Percentiles rank a stretch among this genome's conserved stretches.
Conservation (phyloP, 75 land plant genomes). For the Adiantum capillusveneris region DNA sequence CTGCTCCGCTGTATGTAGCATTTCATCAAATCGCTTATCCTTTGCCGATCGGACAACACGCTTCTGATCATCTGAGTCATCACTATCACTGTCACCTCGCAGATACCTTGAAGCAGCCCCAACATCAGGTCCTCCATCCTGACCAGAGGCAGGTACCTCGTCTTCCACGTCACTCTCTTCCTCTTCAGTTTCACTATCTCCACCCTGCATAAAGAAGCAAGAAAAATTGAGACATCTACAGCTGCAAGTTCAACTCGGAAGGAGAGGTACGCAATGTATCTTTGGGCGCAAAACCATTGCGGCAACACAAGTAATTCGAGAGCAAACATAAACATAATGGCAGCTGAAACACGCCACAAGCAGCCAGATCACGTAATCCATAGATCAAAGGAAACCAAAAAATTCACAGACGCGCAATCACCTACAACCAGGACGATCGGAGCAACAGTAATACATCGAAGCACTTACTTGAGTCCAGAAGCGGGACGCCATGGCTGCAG, state of each 20-base stretch:
- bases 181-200: conserved; percentile 34
- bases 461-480: conserved; percentile 26
- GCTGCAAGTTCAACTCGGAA: too few species aligned
- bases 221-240: background rate
- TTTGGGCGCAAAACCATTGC: background rate
- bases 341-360: too few species aligned
- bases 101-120: conserved; percentile 29
- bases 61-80: conserved; percentile 63
- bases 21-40: conserved; percentile 72
- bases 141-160: conserved; percentile 15
- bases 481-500: conserved; percentile 21
- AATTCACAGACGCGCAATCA: background rate
- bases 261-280: too few species aligned
- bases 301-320: too few species aligned
- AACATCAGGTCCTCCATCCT: conserved; percentile 10
- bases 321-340: too few species aligned
- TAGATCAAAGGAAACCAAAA: too few species aligned
- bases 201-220: conserved; percentile 14
- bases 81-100: conserved; percentile 38
- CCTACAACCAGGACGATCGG: background rate
- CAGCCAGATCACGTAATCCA: too few species aligned
- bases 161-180: conserved; percentile 14
- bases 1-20: conserved; percentile 71
- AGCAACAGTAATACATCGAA: too few species aligned
- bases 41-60: conserved; percentile 69